Percentiles rank a stretch among this genome's conserved stretches.
phyloP scores from a whole-genome alignment of 2,329 filamentous ascomycete species.

The Hymenoscyphus repandus region DNA sequence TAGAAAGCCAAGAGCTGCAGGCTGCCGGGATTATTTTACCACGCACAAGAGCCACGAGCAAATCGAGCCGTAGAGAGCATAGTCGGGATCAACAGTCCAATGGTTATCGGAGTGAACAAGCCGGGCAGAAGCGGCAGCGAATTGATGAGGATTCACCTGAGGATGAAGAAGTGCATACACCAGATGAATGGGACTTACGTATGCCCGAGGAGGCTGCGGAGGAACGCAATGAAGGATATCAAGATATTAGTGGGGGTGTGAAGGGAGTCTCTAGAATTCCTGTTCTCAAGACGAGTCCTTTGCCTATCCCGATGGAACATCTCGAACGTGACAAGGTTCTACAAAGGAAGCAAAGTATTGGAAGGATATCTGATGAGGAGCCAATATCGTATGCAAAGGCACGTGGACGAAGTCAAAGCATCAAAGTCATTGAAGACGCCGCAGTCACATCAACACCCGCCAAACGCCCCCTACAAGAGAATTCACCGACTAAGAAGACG shows the following conservation, averaged over 20 bases:
- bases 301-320: conserved; percentile 66
- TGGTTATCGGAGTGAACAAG: conserved; percentile 31
- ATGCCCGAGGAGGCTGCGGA: conserved; percentile 72
- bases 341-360: conserved; percentile 54
- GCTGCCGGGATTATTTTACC: conserved; percentile 67
- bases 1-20: conserved; percentile 75
- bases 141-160: conserved; percentile 36
- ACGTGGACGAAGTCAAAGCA: conserved; percentile 66
- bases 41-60: conserved; percentile 48
- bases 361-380: conserved; percentile 49
- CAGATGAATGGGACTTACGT: conserved; percentile 64
- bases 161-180: conserved; percentile 36
- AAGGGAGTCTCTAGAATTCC: conserved; percentile 79
- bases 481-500: conserved; percentile 49
- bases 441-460: conserved; percentile 38
- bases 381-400: conserved; percentile 54
- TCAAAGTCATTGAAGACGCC: conserved; percentile 50
- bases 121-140: conserved; percentile 34
- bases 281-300: conserved; percentile 72
- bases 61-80: conserved; percentile 38
- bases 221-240: conserved; percentile 46
- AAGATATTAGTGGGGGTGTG: conserved; percentile 44
- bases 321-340: conserved; percentile 70
- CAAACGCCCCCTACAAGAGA: conserved; percentile 34
- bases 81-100: conserved; percentile 29